These are phyloP conservation scores for Asterionellopsis glacialis DNA, from an alignment of 108 stramenopile species.

Conservation along the genomic window DNA sequence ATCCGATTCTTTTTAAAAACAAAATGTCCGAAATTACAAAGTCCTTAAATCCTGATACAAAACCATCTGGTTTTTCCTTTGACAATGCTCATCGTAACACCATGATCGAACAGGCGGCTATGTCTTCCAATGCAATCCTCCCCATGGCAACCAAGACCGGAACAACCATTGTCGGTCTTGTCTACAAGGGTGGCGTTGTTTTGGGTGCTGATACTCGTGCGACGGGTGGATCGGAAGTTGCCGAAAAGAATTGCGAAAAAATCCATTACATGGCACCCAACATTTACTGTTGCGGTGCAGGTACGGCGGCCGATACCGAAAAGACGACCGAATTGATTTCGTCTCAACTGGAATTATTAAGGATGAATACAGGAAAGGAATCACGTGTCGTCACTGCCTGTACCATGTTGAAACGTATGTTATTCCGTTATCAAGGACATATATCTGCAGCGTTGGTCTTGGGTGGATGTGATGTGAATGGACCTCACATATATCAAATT, in stretches of 20 bases:
- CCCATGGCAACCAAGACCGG: slow-evolving; percentile 94
- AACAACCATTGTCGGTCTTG: slow-evolving; percentile 93
- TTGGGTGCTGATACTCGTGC: slow-evolving; percentile 98
- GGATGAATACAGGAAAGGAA: slow-evolving; percentile 77
- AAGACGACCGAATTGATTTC: slow-evolving; percentile 94
- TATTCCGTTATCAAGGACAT: slow-evolving; percentile 97
- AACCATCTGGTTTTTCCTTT: slow-evolving; percentile 68
- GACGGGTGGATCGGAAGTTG: slow-evolving; percentile 91
- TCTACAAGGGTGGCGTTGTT: slow-evolving; percentile 92
- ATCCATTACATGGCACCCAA: slow-evolving; percentile 99
- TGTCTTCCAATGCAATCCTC: slow-evolving; percentile 21
- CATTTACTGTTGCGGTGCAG: slow-evolving; percentile 99
- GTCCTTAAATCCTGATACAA: too few species aligned
- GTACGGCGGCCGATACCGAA: slow-evolving; percentile 98
- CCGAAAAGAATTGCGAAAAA: slow-evolving; percentile 99
- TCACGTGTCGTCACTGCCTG: slow-evolving; percentile 95
- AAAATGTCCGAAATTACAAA: too few species aligned
- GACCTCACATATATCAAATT: slow-evolving; percentile 95
- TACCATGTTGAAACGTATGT: slow-evolving; percentile 91
- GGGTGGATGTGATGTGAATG: slow-evolving; percentile 92
- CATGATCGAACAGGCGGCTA: slow-evolving; percentile 32
- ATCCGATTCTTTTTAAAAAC: too few species aligned
- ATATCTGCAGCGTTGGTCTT: slow-evolving; percentile 92
- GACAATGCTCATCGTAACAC: slow-evolving; percentile 72
- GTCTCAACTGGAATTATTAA: slow-evolving; percentile 90